Evolutionary conservation across 345 rosid genomes (phyloP).

Genomic region (Gossypium stocksii): DNA sequence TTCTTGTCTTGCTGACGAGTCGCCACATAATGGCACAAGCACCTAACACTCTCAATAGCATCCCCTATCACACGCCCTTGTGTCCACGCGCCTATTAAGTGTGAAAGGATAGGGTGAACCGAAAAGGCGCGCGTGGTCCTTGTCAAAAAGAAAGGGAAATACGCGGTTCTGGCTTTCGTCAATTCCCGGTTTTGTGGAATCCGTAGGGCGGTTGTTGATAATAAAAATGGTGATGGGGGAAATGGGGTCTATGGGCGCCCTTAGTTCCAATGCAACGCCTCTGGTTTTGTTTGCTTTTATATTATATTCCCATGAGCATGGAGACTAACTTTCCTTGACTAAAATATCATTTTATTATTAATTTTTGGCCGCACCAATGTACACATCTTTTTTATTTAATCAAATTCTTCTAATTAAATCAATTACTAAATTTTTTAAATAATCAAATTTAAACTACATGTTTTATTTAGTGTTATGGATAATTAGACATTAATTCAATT

Average conservation of each 20-base stretch:
- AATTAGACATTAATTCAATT: no score
- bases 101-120: background rate
- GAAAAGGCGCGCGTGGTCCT: background rate
- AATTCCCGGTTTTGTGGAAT: slow-evolving; percentile 13
- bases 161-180: background rate
- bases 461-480: no score
- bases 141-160: background rate
- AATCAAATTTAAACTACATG: no score
- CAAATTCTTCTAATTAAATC: no score
- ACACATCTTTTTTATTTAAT: no score
- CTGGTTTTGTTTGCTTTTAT: background rate
- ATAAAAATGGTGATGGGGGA: background rate
- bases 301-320: background rate
- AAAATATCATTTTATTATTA: no score
- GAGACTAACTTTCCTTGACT: background rate
- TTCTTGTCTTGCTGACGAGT: background rate
- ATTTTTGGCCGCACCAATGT: no score
- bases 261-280: background rate
- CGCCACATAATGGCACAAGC: background rate
- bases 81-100: background rate
- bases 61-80: background rate
- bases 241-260: background rate
- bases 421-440: no score
- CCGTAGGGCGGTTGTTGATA: background rate
- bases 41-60: background rate